Conservation (phyloP, 108 stramenopile genomes). For the Cylindrotheca fusiformis region DNA sequence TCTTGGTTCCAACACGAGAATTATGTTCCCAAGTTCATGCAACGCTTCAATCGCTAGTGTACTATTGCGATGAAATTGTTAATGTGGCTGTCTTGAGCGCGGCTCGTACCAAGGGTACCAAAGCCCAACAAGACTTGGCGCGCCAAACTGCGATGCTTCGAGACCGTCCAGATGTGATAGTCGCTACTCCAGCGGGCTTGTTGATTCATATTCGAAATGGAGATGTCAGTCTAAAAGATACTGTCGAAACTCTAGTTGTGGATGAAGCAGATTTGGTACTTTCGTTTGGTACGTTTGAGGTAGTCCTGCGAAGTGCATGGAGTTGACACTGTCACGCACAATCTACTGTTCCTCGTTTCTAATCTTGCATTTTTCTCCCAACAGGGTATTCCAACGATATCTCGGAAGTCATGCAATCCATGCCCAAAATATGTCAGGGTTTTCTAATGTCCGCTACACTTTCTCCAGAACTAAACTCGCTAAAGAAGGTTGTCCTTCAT, state of each 20-base stretch:
- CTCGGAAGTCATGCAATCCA: conserved; percentile 70
- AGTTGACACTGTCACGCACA: no score
- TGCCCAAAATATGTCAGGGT: conserved; percentile 95
- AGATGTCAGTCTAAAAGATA: conserved; percentile 44
- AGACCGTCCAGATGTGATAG: conserved; percentile 72
- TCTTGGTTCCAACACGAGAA: conserved; percentile 97
- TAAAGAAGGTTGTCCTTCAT: conserved; percentile 93
- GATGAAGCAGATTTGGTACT: conserved; percentile 99
- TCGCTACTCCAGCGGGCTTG: conserved; percentile 76
- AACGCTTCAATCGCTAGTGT: conserved; percentile 72
- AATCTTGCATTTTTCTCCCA: background rate
- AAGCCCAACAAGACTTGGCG: conserved; percentile 42
- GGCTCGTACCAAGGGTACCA: conserved; percentile 31
- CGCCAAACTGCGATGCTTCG: conserved; percentile 77
- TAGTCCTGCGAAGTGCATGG: no score
- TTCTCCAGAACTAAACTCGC: conserved; percentile 81
- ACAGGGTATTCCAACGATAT: conserved; percentile 92
- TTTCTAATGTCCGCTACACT: conserved; percentile 98
- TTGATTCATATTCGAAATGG: conserved; percentile 69
- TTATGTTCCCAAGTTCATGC: conserved; percentile 88
- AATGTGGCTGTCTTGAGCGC: conserved; percentile 68
- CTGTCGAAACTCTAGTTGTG: conserved; percentile 88
- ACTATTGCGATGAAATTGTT: conserved; percentile 90
- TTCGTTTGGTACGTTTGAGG: conserved; percentile 71
- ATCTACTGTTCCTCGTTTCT: no score